Evolutionary conservation across 805 yeast genomes (phyloP).

Genomic region (Candida sonorensis): DNA sequence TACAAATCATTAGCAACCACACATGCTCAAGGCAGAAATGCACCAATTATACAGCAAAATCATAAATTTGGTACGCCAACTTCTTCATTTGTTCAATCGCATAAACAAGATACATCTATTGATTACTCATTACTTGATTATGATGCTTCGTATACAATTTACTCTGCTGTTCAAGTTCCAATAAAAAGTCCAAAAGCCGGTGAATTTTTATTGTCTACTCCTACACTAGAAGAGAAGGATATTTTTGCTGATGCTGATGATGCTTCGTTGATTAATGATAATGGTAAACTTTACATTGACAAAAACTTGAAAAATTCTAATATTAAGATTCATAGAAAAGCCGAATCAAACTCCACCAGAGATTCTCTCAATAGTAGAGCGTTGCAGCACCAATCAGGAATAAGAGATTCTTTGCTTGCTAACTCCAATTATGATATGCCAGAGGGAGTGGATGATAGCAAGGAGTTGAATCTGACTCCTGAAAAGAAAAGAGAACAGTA

Average conservation of each 20-base stretch:
- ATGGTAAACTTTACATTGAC: slow-evolving; percentile 1
- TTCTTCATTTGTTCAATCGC: slow-evolving; percentile 10
- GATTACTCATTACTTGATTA: slow-evolving; percentile 20
- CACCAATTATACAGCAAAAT: slow-evolving; percentile 2
- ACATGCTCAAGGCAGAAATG: slow-evolving; percentile 1
- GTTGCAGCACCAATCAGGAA: slow-evolving; percentile 14
- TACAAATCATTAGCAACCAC: neutral
- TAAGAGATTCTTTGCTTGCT: slow-evolving; percentile 23
- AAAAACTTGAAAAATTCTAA: slow-evolving; percentile 9
- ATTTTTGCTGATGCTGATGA: slow-evolving; percentile 27
- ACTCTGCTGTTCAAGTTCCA: slow-evolving; percentile 26
- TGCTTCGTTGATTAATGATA: neutral
- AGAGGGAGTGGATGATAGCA: slow-evolving; percentile 9
- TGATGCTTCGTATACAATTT: slow-evolving; percentile 25
- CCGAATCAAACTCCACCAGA: slow-evolving; percentile 18
- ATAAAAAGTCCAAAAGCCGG: slow-evolving; percentile 18
- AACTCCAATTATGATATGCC: slow-evolving; percentile 23
- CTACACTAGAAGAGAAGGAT: slow-evolving; percentile 6
- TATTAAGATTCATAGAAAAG: slow-evolving; percentile 23
- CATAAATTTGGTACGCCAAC: slow-evolving; percentile 1
- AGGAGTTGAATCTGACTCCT: slow-evolving; percentile 20
- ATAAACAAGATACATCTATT: slow-evolving; percentile 18
- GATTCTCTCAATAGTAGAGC: slow-evolving; percentile 16
- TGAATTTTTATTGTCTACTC: slow-evolving; percentile 7
- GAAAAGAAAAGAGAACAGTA: slow-evolving; percentile 13